Percentiles rank a stretch among this genome's conserved stretches.
Evolutionary conservation across 495 filamentous ascomycete species (phyloP).

Genomic region (Penicillium bovifimosum): DNA sequence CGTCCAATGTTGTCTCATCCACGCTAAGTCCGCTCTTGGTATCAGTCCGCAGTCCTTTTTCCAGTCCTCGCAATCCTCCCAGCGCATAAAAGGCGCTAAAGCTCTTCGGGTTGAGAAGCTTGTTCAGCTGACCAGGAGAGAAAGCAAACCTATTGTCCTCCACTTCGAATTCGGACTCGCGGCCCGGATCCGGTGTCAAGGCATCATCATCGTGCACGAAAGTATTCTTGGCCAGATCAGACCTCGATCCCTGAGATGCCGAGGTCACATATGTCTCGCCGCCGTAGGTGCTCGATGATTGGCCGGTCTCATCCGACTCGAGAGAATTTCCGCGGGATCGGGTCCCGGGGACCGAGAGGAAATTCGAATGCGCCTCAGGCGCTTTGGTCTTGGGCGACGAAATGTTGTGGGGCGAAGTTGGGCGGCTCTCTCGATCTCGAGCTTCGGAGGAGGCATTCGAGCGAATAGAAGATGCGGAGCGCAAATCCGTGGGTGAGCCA

Average conservation of each 20-base stretch:
- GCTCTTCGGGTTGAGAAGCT: slow-evolving; percentile 77
- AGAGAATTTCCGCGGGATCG: slow-evolving; percentile 62
- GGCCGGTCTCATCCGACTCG: slow-evolving; percentile 52
- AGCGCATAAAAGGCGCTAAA: slow-evolving; percentile 71
- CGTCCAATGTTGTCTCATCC: slow-evolving; percentile 63
- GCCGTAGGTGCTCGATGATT: slow-evolving; percentile 46
- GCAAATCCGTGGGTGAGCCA: slow-evolving; percentile 55
- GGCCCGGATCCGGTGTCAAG: slow-evolving; percentile 62
- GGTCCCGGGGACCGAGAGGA: slow-evolving; percentile 55
- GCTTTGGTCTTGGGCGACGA: slow-evolving; percentile 60
- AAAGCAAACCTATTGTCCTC: slow-evolving; percentile 78
- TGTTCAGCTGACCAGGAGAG: slow-evolving; percentile 72
- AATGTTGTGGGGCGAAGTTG: slow-evolving; percentile 86
- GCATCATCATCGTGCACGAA: slow-evolving; percentile 54
- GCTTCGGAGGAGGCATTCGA: slow-evolving; percentile 66
- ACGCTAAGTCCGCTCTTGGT: slow-evolving; percentile 61
- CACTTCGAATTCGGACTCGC: slow-evolving; percentile 66
- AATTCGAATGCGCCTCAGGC: slow-evolving; percentile 49
- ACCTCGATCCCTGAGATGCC: slow-evolving; percentile 29
- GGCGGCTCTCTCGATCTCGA: slow-evolving; percentile 63
- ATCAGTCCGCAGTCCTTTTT: slow-evolving; percentile 71
- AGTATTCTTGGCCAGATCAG: slow-evolving; percentile 35
- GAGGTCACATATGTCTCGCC: slow-evolving; percentile 45
- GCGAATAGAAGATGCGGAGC: slow-evolving; percentile 48
- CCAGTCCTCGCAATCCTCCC: slow-evolving; percentile 69